phyloP scores from a whole-genome alignment of 2,329 filamentous ascomycete genomes.

The Monosporascus sp. region DNA sequence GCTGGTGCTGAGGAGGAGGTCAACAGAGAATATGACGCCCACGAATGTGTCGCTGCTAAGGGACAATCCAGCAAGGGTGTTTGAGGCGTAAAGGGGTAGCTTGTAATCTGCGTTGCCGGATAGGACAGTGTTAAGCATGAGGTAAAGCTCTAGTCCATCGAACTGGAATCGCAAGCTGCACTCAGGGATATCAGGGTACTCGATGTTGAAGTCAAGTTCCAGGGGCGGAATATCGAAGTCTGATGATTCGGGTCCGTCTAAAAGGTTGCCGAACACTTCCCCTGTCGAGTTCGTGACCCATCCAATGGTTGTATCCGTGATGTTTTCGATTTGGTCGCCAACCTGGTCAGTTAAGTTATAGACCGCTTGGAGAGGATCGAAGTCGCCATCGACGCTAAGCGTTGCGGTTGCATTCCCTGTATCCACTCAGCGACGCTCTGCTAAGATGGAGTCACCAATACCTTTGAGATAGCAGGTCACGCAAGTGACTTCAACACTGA shows the following conservation, averaged over 20 bases:
- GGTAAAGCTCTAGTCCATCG: constrained; percentile 47
- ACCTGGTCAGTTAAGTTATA: constrained; percentile 28
- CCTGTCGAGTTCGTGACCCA: constrained; percentile 18
- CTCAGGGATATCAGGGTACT: constrained; percentile 37
- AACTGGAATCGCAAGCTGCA: constrained; percentile 40
- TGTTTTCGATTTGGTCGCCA: constrained; percentile 27
- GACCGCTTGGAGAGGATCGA: constrained; percentile 33
- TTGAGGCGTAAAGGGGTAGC: constrained; percentile 42
- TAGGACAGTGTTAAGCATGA: constrained; percentile 39
- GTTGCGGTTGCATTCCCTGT: constrained; percentile 29
- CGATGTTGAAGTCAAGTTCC: constrained; percentile 38
- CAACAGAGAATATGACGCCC: constrained; percentile 43
- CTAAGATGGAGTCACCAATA: background rate
- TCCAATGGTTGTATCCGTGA: constrained; percentile 24
- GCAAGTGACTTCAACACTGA: constrained; percentile 38
- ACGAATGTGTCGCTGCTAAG: constrained; percentile 34
- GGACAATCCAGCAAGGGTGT: constrained; percentile 36
- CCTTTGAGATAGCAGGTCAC: constrained; percentile 47
- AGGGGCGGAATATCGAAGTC: constrained; percentile 31
- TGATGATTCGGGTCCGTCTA: constrained; percentile 22
- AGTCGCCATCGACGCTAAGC: constrained; percentile 35
- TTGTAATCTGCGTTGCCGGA: constrained; percentile 38
- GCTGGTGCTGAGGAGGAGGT: constrained; percentile 46
- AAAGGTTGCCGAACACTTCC: constrained; percentile 18
- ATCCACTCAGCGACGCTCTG: too few species aligned